A percentile compares a stretch with the other conserved stretches of the same genome.
These are phyloP conservation scores for Colletotrichum falcatum DNA, from an alignment of 2,329 filamentous ascomycete genomes.

Conservation along the genomic window DNA sequence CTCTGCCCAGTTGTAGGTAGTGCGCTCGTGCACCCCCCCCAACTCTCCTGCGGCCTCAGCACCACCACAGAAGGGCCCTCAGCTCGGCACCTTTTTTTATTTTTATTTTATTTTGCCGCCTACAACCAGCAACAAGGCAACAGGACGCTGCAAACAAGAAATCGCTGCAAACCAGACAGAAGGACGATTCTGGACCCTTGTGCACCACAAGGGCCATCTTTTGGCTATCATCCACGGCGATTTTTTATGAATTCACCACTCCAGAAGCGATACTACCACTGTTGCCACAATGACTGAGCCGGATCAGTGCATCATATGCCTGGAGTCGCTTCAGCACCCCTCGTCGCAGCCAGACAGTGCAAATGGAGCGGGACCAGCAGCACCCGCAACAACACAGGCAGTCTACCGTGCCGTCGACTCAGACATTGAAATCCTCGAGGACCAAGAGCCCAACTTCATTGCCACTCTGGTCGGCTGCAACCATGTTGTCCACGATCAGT, in stretches of 20 bases:
- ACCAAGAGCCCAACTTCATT: slow-evolving; percentile 58
- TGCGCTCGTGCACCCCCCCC: slow-evolving; percentile 37
- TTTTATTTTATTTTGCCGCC: slow-evolving; percentile 10
- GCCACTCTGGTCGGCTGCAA: slow-evolving; percentile 80
- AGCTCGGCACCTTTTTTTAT: slow-evolving; percentile 8
- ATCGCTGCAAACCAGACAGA: neutral
- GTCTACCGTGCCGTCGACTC: slow-evolving; percentile 33
- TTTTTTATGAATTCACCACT: slow-evolving; percentile 62
- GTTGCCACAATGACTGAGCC: slow-evolving; percentile 63
- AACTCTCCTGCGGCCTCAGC: slow-evolving; percentile 41
- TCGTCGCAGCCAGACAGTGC: slow-evolving; percentile 46
- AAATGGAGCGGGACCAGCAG: slow-evolving; percentile 42
- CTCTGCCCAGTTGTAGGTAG: slow-evolving; percentile 38
- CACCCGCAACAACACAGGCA: slow-evolving; percentile 43
- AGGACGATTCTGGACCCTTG: slow-evolving; percentile 1
- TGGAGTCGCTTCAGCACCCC: slow-evolving; percentile 66
- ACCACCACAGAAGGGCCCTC: slow-evolving; percentile 11
- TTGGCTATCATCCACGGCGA: slow-evolving; percentile 41
- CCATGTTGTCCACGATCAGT: slow-evolving; percentile 92
- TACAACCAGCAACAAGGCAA: slow-evolving; percentile 28
- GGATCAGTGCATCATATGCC: slow-evolving; percentile 78
- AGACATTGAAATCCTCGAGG: slow-evolving; percentile 40
- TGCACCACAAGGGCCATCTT: slow-evolving; percentile 27
- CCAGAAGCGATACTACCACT: slow-evolving; percentile 50
- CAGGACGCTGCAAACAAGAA: neutral